Base-by-base conservation (phyloP, 2,329 filamentous ascomycete genomes). In the Lachnum nothofagi region DNA sequence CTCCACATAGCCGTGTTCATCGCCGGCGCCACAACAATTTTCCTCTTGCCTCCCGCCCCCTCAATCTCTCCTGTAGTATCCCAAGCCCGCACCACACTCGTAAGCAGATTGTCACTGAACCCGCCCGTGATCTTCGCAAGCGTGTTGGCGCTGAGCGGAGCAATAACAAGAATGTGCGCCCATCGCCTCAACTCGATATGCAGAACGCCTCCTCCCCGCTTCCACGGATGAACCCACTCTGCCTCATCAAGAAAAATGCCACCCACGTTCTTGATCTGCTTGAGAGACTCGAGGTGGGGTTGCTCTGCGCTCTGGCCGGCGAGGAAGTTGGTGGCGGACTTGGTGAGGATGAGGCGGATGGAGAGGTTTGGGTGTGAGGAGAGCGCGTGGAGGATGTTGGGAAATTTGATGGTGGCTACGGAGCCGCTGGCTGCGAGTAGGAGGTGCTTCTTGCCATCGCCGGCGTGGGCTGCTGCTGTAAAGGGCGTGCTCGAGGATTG, bases 1-100 rank as follows among this genome's bases (percentile, higher is more conserved):
- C 76, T 73, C 85, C 87, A 95, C 91, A 95, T 95, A 3, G 84
- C 82, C 20, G 82, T 89, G 66, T 96, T 95, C 88, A 95, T 95
- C 24, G 86, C 83, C 1, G 85, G 83, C 2, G 86, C 86, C 0
- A 91, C 85, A 1, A 93, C 61, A 29, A 95, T 88, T 55, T 74
- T 78, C 66, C 84, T 85, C 65, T 75, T 80, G 44, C 63, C 39
- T 46, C 52, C 53, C 35, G 48, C 37, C 44, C 45, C 45, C 17
- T 52, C 57, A 29, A 60, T 49, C 25, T 46, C 35, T 1, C 57
- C 57, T 22, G 56, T 59, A 0, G 82, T 83, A 67, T 97, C 91
- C 93, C 91, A 98, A 0, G 91, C 91, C 17, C 91, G 75, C 31
- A 93, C 76, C 0, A 93, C 85, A 41, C 71, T 76, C 12, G 82